These are phyloP conservation scores for Cercospora canescens DNA, from an alignment of 2,329 filamentous ascomycete species.

Conservation along the genomic window DNA sequence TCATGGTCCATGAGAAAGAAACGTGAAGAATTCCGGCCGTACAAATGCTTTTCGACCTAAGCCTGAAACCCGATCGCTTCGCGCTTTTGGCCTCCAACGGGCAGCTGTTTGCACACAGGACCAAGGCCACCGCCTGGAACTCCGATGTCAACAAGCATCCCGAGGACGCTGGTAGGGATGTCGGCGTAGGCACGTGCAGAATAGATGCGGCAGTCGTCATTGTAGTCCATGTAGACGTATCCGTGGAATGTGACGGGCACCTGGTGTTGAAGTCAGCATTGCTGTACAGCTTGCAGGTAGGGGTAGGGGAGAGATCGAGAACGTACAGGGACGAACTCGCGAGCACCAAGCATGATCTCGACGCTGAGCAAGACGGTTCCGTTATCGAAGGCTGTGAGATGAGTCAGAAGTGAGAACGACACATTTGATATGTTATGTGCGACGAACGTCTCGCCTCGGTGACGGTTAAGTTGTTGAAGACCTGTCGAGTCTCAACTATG, in stretches of 20 bases:
- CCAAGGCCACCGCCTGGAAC: constrained; percentile 22
- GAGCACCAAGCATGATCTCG: constrained; percentile 8
- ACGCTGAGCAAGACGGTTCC: constrained; percentile 16
- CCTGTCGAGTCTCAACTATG: constrained; percentile 17
- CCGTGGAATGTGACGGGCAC: constrained; percentile 17
- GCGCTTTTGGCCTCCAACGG: constrained; percentile 6
- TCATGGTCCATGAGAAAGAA: not conserved
- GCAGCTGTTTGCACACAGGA: constrained; percentile 1
- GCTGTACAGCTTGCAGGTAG: not conserved
- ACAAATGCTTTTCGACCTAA: not conserved
- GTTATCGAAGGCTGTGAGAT: constrained; percentile 13
- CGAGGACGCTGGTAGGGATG: constrained; percentile 6
- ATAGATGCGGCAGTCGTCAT: constrained; percentile 22
- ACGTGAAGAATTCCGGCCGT: not conserved
- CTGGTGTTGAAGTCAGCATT: not conserved
- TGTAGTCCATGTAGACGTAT: constrained; percentile 24
- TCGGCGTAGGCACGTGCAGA: constrained; percentile 15
- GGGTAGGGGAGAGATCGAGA: not conserved
- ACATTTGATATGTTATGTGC: not conserved
- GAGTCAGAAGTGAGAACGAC: not conserved
- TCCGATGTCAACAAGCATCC: constrained; percentile 11
- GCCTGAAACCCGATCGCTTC: not conserved
- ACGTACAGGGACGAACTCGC: constrained; percentile 10
- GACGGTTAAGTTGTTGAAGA: constrained; percentile 14
- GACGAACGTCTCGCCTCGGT: constrained; percentile 2